Conservation (phyloP, 164 flowering plant species). For the Kingdonia uniflora region DNA sequence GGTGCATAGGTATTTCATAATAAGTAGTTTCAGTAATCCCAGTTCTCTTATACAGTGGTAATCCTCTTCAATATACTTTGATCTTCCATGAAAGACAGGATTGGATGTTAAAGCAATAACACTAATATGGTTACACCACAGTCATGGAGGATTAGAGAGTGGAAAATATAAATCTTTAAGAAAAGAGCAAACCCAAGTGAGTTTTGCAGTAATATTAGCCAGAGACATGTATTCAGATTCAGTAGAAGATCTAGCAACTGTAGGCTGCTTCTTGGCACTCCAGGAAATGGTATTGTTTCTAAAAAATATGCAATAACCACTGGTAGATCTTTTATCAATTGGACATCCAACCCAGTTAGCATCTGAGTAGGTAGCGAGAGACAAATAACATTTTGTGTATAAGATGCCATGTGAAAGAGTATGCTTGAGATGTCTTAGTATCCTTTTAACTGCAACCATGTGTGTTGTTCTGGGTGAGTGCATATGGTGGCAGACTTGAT, state of each 20-base stretch:
- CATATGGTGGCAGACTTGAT: background rate
- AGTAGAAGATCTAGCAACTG: background rate
- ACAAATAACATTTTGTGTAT: background rate
- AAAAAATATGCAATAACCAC: too few species aligned
- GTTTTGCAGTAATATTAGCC: background rate
- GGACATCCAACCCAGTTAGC: slow-evolving; percentile 3
- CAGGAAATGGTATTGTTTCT: too few species aligned
- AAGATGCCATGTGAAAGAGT: too few species aligned
- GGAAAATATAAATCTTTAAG: background rate
- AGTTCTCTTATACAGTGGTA: too few species aligned
- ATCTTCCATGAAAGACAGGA: too few species aligned
- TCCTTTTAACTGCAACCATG: background rate
- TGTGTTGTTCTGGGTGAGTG: background rate
- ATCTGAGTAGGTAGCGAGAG: background rate
- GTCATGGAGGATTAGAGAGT: background rate
- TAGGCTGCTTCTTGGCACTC: too few species aligned
- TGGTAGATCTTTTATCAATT: too few species aligned
- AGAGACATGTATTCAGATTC: slow-evolving; percentile 7
- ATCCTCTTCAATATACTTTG: too few species aligned
- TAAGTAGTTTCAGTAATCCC: too few species aligned
- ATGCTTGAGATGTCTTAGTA: background rate
- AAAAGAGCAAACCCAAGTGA: too few species aligned
- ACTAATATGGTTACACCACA: background rate
- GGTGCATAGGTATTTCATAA: too few species aligned
- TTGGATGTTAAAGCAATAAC: background rate